A percentile compares a stretch with the other conserved stretches of the same genome.
Conservation (phyloP, 176 grass and related monocot genomes). For the Zoysia pacifica region DNA sequence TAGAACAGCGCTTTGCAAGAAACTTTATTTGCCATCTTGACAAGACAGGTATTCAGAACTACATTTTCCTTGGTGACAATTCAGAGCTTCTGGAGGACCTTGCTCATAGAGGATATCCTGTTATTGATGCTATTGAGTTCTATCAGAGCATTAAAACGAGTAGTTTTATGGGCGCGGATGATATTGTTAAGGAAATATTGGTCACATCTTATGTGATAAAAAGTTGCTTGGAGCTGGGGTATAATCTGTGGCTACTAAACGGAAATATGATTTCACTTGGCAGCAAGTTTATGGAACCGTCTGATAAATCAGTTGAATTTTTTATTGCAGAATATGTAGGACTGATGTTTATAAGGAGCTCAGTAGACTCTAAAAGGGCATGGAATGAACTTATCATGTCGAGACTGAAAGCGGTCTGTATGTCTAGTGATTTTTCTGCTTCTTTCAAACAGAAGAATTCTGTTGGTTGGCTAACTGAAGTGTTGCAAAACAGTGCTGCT, state of each 20-base stretch:
- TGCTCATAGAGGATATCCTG: conserved; percentile 83
- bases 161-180: conserved; percentile 36
- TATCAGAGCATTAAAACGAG: conserved; percentile 35
- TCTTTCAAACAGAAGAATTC: conserved; percentile 40
- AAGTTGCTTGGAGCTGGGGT: conserved; percentile 71
- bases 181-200: conserved; percentile 53
- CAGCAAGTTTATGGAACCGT: conserved; percentile 48
- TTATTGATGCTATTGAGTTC: conserved; percentile 62
- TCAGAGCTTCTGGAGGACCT: conserved; percentile 74
- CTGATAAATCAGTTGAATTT: conserved; percentile 65
- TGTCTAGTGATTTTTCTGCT: conserved; percentile 26
- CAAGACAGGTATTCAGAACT: conserved; percentile 67
- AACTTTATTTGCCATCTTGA: conserved; percentile 92
- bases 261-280: conserved; percentile 75
- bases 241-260: conserved; percentile 76
- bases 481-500: conserved; percentile 41
- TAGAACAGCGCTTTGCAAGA: conserved; percentile 53
- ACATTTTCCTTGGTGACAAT: conserved; percentile 62
- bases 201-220: conserved; percentile 70
- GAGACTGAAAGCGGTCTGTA: conserved; percentile 39
- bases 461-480: conserved; percentile 43
- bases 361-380: conserved; percentile 51
- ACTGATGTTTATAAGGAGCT: conserved; percentile 70
- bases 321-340: conserved; percentile 52
- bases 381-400: conserved; percentile 61